phyloP scores from a whole-genome alignment of 495 filamentous ascomycete species.

The Tuber umbilicatum region DNA sequence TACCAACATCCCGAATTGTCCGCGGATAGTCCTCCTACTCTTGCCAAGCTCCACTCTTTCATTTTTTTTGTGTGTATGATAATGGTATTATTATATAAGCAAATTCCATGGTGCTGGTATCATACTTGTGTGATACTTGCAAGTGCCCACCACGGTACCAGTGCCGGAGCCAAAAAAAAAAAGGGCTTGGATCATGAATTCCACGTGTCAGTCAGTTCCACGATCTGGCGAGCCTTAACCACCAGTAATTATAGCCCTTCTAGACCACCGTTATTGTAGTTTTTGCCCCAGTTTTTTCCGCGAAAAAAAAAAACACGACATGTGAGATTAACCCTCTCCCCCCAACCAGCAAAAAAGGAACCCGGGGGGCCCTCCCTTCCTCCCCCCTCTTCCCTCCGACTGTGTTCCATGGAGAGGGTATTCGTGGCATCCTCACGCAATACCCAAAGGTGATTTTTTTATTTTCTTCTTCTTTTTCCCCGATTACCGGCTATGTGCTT shows the following conservation, averaged over 20 bases:
- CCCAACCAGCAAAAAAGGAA: background rate
- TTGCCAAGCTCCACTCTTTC: background rate
- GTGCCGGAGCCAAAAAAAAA: background rate
- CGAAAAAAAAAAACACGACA: background rate
- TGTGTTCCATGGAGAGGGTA: background rate
- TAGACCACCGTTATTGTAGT: background rate
- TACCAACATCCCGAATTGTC: background rate
- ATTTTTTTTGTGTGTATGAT: background rate
- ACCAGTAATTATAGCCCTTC: background rate
- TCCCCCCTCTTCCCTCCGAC: background rate
- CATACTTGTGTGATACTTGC: too few relatives aligned
- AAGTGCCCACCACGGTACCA: background rate
- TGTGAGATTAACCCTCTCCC: background rate
- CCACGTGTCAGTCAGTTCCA: background rate
- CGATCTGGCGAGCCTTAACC: background rate
- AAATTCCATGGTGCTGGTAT: background rate
- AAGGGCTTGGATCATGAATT: background rate
- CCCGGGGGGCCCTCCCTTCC: background rate
- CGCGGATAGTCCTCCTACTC: background rate
- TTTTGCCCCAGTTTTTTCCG: background rate
- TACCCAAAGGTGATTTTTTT: background rate
- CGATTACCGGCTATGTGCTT: background rate
- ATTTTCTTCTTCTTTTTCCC: background rate
- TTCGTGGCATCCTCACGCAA: constrained; percentile 2
- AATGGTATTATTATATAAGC: too few relatives aligned